phyloP scores from a whole-genome alignment of 495 filamentous ascomycete species.

The Barbatosphaeria neglecta region DNA sequence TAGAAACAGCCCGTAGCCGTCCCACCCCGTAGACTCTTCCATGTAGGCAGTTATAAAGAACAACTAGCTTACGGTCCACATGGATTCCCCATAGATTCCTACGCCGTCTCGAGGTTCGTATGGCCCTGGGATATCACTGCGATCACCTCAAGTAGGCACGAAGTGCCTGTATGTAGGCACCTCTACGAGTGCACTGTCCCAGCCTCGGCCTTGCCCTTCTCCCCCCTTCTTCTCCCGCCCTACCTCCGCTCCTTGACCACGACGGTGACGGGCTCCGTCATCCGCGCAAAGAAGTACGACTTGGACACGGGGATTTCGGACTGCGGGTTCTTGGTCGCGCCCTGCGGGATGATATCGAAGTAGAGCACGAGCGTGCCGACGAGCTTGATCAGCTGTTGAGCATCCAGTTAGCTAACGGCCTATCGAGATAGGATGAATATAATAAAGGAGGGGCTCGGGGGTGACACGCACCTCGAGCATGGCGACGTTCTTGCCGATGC shows the following conservation, averaged over 20 bases:
- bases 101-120: too few relatives aligned
- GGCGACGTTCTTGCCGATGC: slow-evolving; percentile 52
- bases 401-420: background rate
- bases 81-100: too few relatives aligned
- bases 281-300: slow-evolving; percentile 1
- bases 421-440: background rate
- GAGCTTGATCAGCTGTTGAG: background rate
- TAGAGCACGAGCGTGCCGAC: background rate
- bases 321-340: background rate
- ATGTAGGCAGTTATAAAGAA: too few relatives aligned
- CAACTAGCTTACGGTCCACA: too few relatives aligned
- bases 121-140: too few relatives aligned
- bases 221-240: too few relatives aligned
- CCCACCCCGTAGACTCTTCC: too few relatives aligned
- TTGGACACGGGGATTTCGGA: background rate
- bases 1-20: too few relatives aligned
- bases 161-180: too few relatives aligned
- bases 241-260: background rate
- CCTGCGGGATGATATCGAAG: background rate
- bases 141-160: too few relatives aligned
- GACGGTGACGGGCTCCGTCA: background rate
- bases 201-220: too few relatives aligned
- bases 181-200: too few relatives aligned
- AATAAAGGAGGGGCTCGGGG: slow-evolving; percentile 31
- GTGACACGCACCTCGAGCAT: slow-evolving; percentile 50